Base-by-base conservation (phyloP, 805 yeast genomes). In the Candida maltosa region DNA sequence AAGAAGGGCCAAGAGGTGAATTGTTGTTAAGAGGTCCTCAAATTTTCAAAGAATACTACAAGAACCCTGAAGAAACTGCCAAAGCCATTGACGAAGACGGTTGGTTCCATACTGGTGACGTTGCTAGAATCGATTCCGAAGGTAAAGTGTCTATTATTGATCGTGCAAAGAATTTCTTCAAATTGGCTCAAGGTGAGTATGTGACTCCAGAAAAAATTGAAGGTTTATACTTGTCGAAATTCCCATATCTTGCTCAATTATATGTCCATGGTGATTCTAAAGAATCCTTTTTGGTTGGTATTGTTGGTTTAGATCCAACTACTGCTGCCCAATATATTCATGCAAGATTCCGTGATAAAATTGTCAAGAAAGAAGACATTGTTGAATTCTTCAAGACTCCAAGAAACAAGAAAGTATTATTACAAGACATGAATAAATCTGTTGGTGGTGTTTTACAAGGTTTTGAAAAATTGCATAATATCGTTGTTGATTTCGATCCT, bases 21-120 rank as follows among this genome's bases (percentile, higher is more conserved):
- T 59, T 79, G 31, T 56, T 78, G 49, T 35, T 79, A 8, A 65
- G 80, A 35, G 82, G 84, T 0, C 75, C 78, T 10, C 78, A 75
- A 48, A 62, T 75, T 22, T 76, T 76, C 58, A 50, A 45, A 31
- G 71, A 70, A 11, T 78, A 79, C 45, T 71, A 58, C 49, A 63
- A 73, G 38, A 73, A 76, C 44, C 53, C 57, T 15, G 61, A 65
- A 34, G 80, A 77, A 23, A 76, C 80, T 1, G 53, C 42, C 7
- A 70, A 62, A 23, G 53, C 70, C 6, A 45, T 76, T 34, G 65
- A 68, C 33, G 55, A 54, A 3, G 75, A 73, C 15, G 76, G 74
- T 5, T 78, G 82, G 80, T 66, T 77, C 47, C 58, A 59, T 37
- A 76, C 83, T 16, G 85, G 85, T 19, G 85, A 79, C 51, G 50